phyloP scores from a whole-genome alignment of 257 asterid genomes.

The Forsythia suspensa region DNA sequence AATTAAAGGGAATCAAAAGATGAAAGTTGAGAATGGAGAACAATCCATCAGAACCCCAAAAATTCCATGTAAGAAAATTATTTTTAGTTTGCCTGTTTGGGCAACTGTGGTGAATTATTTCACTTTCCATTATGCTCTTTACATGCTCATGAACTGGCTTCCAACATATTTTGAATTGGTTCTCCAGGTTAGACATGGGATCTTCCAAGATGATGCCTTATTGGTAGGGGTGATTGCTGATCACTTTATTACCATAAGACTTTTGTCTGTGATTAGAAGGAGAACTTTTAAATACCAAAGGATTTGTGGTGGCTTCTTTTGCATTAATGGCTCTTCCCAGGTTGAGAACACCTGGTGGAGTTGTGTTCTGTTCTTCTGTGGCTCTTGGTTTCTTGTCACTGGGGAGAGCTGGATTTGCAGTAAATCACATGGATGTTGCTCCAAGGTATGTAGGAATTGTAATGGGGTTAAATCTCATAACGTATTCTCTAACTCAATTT shows the following conservation, averaged over 20 bases:
- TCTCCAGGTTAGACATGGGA: constrained; percentile 80
- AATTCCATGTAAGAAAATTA: constrained; percentile 79
- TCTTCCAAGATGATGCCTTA: constrained; percentile 94
- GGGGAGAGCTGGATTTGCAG: constrained; percentile 94
- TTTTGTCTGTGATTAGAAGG: constrained; percentile 65
- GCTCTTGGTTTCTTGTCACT: constrained; percentile 90
- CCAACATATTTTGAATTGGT: constrained; percentile 91
- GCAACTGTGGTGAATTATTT: constrained; percentile 83
- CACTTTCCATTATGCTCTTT: constrained; percentile 88
- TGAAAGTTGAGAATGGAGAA: constrained; percentile 54
- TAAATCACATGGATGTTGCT: constrained; percentile 94
- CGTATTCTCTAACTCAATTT: too few relatives aligned
- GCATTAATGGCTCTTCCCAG: constrained; percentile 71
- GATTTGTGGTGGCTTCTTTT: constrained; percentile 71
- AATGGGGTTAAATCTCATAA: constrained; percentile 48
- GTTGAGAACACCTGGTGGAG: constrained; percentile 74
- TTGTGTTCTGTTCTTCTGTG: constrained; percentile 65
- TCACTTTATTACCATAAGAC: constrained; percentile 56
- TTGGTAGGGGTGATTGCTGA: constrained; percentile 82
- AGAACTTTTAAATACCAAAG: constrained; percentile 73
- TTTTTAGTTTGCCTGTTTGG: constrained; percentile 75
- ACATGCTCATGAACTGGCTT: constrained; percentile 96
- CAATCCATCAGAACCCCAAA: constrained; percentile 32
- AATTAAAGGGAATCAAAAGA: constrained; percentile 37
- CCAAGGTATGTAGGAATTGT: constrained; percentile 92